Conservation (phyloP, 2,329 filamentous ascomycete genomes). For the Hypoxylon sp. region DNA sequence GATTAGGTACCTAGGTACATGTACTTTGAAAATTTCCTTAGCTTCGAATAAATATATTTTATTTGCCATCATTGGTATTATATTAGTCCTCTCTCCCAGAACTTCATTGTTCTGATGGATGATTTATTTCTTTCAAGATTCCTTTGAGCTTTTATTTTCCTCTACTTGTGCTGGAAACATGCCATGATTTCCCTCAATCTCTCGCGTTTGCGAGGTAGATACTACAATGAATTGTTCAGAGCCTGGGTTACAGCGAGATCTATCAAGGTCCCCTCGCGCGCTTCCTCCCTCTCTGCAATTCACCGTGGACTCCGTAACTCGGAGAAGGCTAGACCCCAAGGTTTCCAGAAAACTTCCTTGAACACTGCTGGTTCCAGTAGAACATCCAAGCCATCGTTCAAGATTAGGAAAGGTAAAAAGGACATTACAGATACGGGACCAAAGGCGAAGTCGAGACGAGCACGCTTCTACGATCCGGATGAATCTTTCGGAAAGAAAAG, state of each 20-base stretch:
- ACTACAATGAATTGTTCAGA: conserved; percentile 46
- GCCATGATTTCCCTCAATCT: conserved; percentile 52
- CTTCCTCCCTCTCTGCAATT: conserved; percentile 78
- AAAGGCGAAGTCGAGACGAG: conserved; percentile 63
- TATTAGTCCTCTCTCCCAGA: background rate
- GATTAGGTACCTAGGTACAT: conserved; percentile 10
- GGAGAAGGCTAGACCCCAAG: conserved; percentile 55
- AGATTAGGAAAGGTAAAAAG: conserved; percentile 65
- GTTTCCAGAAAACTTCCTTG: conserved; percentile 51
- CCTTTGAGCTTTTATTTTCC: conserved; percentile 17
- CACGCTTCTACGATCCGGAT: conserved; percentile 67
- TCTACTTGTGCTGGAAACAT: conserved; percentile 36
- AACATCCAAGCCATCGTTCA: conserved; percentile 51
- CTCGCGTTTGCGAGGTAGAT: conserved; percentile 52
- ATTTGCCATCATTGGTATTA: conserved; percentile 10
- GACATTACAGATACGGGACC: conserved; percentile 63
- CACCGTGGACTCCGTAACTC: conserved; percentile 72
- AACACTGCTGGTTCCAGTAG: conserved; percentile 49
- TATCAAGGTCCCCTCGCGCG: conserved; percentile 52
- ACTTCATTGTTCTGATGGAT: conserved; percentile 4
- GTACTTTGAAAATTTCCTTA: conserved; percentile 25
- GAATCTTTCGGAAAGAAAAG: conserved; percentile 69
- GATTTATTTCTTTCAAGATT: conserved; percentile 14
- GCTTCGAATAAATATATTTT: conserved; percentile 18
- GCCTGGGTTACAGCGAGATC: conserved; percentile 21